Evolutionary conservation across 1,284 basidiomycete species (phyloP).

Genomic region (Malassezia brasiliensis): DNA sequence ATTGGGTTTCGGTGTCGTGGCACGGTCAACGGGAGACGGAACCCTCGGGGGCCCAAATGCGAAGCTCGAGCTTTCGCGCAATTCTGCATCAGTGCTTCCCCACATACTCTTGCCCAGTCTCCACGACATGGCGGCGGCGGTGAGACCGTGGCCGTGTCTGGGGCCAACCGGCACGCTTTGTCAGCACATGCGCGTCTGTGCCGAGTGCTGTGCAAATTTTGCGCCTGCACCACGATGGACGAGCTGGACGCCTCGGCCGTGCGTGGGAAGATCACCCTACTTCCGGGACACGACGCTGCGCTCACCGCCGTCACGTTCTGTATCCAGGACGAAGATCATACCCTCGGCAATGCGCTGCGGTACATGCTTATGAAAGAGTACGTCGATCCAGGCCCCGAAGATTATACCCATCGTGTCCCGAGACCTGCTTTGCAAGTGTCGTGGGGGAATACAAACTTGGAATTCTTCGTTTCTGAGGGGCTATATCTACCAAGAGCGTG

Average conservation of each 20-base stretch:
- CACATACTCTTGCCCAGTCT: conserved; percentile 15
- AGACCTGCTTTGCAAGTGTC: conserved; percentile 14
- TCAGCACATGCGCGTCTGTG: conserved; percentile 1
- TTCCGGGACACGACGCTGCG: conserved; percentile 65
- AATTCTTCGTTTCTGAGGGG: conserved; percentile 49
- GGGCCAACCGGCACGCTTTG: conserved; percentile 3
- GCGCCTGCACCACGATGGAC: conserved; percentile 11
- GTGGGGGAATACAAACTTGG: conserved; percentile 43
- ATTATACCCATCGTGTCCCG: conserved; percentile 15
- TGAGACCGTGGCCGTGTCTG: neutral
- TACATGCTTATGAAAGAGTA: conserved; percentile 99
- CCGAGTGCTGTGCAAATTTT: neutral
- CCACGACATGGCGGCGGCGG: conserved; percentile 14
- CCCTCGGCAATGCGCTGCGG: conserved; percentile 81
- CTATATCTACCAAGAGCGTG: neutral
- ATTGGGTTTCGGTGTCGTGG: neutral
- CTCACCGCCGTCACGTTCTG: conserved; percentile 84
- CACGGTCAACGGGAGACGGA: neutral
- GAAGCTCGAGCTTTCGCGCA: conserved; percentile 11
- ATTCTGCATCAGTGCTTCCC: conserved; percentile 4
- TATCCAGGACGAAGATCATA: conserved; percentile 86
- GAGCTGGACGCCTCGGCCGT: conserved; percentile 14
- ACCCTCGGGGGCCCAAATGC: conserved; percentile 2
- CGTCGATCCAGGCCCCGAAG: conserved; percentile 36
- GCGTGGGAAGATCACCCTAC: conserved; percentile 21